Evolutionary conservation across 345 rosid genomes (phyloP).

Genomic region (Crucihimalaya himalaica): DNA sequence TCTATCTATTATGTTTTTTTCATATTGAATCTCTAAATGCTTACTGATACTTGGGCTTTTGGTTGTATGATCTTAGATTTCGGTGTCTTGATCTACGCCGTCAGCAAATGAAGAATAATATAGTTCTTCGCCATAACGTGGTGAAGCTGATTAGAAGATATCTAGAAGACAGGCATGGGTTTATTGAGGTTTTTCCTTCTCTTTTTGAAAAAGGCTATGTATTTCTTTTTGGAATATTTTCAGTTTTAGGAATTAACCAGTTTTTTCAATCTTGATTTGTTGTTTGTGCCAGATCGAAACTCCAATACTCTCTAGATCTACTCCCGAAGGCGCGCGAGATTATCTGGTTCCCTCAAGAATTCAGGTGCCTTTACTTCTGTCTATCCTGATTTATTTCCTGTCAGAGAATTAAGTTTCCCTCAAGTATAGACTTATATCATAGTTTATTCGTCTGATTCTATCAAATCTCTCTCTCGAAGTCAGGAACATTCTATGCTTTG

Average conservation of each 20-base stretch:
- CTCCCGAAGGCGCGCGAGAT: conserved; percentile 98
- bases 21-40: not conserved
- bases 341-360: conserved; percentile 95
- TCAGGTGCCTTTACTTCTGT: conserved; percentile 60
- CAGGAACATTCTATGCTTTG: conserved; percentile 98
- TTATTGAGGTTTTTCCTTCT: conserved; percentile 67
- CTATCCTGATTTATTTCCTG: conserved; percentile 4
- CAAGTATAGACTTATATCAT: conserved; percentile 30
- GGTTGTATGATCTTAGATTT: conserved; percentile 48
- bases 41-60: conserved; percentile 17
- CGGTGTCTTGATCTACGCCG: conserved; percentile 95
- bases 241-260: not conserved
- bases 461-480: conserved; percentile 67
- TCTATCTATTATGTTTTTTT: conserved; percentile 16
- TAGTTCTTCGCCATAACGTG: conserved; percentile 81
- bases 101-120: conserved; percentile 78
- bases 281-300: conserved; percentile 91
- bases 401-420: not conserved
- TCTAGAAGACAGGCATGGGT: conserved; percentile 84
- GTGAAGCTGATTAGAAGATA: conserved; percentile 83
- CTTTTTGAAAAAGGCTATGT: conserved; percentile 2
- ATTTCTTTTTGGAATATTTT: not conserved
- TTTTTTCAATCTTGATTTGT: conserved; percentile 48
- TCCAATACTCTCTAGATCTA: conserved; percentile 91
- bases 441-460: conserved; percentile 44